Evolutionary conservation across 2,329 filamentous ascomycete species (phyloP), one percentile per base, ranked within the genome.

Genomic region (Alternaria gaisen): DNA sequence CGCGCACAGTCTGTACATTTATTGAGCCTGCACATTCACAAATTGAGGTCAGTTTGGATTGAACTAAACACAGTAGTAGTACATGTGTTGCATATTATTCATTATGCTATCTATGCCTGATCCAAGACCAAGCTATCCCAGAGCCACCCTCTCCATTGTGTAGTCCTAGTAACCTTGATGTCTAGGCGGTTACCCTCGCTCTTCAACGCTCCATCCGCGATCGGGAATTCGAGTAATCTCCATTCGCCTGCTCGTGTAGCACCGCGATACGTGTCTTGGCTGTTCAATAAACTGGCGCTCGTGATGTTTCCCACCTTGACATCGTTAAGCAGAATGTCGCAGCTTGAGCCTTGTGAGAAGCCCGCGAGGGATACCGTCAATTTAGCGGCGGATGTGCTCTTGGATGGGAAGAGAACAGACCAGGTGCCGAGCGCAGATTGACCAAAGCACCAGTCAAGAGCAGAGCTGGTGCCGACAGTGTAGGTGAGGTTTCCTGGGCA

Each of bases 391-490:
- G 67, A 54, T 1, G 56, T 51, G 0, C 60, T 61, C 6, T 44
- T 58, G 69, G 32, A 76, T 65, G 62, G 80, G 78, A 80, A 80
- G 4, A 64, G 52, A 16, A 80, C 69, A 3, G 58, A 62, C 73
- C 75, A 78, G 0, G 72, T 77, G 0, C 78, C 78, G 0, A 74
- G 56, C 3, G 67, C 63, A 3, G 80, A 80, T 60, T 84, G 83
- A 0, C 78, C 83, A 55, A 84, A 85, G 60, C 80, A 85, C 84
- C 83, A 85, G 56, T 85, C 83, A 8, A 38, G 51, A 1, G 59
- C 22, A 1, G 68, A 64, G 2, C 74, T 73, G 5, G 70, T 69
- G 3, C 82, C 82, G 12, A 83, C 68, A 0, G 74, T 81, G 64
- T 79, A 85, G 0, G 78, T 82, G 10, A 85, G 64, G 56, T 84